phyloP scores from a whole-genome alignment of 768 basidiomycete species.

The Jaapia argillacea region DNA sequence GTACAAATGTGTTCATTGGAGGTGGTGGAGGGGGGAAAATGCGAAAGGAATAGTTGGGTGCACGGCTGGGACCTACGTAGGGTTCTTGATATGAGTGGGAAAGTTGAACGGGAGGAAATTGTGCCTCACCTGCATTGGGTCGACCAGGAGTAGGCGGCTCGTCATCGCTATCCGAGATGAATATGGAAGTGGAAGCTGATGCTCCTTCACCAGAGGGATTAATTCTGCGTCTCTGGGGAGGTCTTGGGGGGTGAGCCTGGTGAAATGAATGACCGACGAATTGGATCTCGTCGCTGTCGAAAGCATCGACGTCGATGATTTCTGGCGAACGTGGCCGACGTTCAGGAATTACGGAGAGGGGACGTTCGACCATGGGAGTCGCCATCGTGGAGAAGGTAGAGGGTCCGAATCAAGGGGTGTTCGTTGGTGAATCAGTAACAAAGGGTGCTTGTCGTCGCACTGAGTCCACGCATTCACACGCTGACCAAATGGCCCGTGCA shows the following conservation, averaged over 20 bases:
- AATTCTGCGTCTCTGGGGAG: constrained; percentile 12
- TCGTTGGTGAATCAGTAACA: no score
- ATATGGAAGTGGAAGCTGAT: no score
- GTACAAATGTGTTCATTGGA: constrained; percentile 26
- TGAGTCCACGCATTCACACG: no score
- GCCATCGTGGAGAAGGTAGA: no score
- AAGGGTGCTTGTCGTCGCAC: no score
- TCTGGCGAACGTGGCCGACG: constrained; percentile 13
- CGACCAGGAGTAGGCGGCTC: not conserved
- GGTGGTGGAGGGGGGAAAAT: constrained; percentile 15
- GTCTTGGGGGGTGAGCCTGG: no score
- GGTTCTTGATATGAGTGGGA: no score
- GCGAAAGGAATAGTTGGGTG: no score
- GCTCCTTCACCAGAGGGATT: constrained; percentile 9
- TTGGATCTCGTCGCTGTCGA: constrained; percentile 24
- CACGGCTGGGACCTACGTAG: no score
- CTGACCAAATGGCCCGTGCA: no score
- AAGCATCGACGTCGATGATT: constrained; percentile 35
- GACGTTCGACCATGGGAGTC: not conserved
- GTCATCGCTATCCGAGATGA: constrained; percentile 6
- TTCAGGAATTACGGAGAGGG: not conserved
- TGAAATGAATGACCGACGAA: constrained; percentile 17
- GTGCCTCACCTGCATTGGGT: not conserved
- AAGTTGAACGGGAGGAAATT: not conserved
- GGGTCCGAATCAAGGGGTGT: no score